Conservation (phyloP, 2,329 filamentous ascomycete genomes). For the Hypocreales sp. region DNA sequence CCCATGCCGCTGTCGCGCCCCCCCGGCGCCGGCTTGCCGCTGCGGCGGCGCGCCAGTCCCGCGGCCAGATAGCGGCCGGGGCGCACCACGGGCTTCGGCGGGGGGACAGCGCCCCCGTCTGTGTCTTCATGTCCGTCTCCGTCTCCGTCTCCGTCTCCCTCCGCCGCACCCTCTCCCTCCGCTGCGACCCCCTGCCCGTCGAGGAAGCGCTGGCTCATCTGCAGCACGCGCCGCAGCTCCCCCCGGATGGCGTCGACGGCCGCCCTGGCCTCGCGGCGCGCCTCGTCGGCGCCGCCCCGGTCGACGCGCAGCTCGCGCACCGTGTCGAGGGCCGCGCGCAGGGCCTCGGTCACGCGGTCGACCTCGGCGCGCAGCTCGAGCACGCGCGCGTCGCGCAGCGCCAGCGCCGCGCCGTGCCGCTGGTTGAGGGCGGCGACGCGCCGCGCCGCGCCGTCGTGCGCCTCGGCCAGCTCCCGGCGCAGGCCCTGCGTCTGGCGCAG, state of each 20-base stretch:
- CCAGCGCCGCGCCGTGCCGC: conserved; percentile 29
- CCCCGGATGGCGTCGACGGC: conserved; percentile 34
- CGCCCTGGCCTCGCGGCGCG: conserved; percentile 21
- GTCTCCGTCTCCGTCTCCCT: neutral
- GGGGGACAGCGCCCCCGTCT: no score
- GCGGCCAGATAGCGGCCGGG: conserved; percentile 10
- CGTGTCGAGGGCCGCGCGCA: conserved; percentile 30
- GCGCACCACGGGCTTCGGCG: neutral
- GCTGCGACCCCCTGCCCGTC: neutral
- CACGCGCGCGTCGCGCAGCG: conserved; percentile 33
- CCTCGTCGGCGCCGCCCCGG: conserved; percentile 23
- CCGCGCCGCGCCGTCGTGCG: conserved; percentile 17
- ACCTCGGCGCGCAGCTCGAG: conserved; percentile 32
- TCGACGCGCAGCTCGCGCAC: conserved; percentile 30
- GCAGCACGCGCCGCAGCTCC: conserved; percentile 32
- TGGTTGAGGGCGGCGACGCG: conserved; percentile 20
- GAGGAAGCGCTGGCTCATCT: conserved; percentile 29
- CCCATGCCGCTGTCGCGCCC: conserved; percentile 39
- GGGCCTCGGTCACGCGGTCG: conserved; percentile 25
- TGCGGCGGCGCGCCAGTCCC: conserved; percentile 14
- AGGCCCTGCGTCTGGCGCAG: conserved; percentile 22
- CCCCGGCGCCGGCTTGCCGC: conserved; percentile 24
- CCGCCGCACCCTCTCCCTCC: neutral
- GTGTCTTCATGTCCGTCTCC: no score
- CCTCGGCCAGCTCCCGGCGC: conserved; percentile 19